A percentile compares a stretch with the other conserved stretches of the same genome.
Conservation (phyloP, 768 basidiomycete genomes). For the Lactarius pseudohatsudake region DNA sequence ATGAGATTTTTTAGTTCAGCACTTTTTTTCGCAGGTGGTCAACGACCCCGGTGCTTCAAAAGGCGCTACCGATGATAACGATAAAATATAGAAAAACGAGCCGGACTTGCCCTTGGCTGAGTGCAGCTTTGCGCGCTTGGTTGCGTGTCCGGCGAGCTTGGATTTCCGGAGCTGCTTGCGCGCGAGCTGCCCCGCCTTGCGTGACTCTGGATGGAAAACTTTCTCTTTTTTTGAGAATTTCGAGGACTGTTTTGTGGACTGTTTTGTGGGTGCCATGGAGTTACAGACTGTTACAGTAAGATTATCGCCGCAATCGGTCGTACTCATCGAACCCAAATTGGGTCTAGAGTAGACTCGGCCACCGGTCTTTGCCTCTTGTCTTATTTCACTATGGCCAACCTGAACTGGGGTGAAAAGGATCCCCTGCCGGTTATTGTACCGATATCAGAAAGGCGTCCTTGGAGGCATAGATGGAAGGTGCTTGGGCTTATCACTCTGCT, state of each 20-base stretch:
- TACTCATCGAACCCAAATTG: too few species aligned
- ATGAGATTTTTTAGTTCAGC: background rate
- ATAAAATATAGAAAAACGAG: slow-evolving; percentile 13
- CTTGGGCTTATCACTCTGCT: background rate
- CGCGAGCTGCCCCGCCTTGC: slow-evolving; percentile 76
- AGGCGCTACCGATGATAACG: background rate
- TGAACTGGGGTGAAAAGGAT: background rate
- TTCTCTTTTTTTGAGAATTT: slow-evolving; percentile 62
- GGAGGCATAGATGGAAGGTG: background rate
- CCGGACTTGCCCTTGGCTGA: slow-evolving; percentile 48
- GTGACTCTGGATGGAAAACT: slow-evolving; percentile 77
- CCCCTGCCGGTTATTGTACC: background rate
- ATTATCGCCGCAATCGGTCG: background rate
- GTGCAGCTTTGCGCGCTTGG: slow-evolving; percentile 59
- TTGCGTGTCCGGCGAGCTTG: slow-evolving; percentile 57
- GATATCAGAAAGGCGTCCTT: background rate
- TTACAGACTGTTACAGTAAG: background rate
- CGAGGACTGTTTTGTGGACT: slow-evolving; percentile 20
- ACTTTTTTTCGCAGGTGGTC: background rate
- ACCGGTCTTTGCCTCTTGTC: background rate
- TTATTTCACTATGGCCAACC: too few species aligned
- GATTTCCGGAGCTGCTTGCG: slow-evolving; percentile 67
- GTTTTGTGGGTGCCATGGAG: slow-evolving; percentile 24
- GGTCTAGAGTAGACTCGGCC: too few species aligned
- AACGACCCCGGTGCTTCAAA: background rate